These are phyloP conservation scores for Parasitella parasitica DNA, from an alignment of 371 early-diverging fungal genomes.

Conservation along the genomic window DNA sequence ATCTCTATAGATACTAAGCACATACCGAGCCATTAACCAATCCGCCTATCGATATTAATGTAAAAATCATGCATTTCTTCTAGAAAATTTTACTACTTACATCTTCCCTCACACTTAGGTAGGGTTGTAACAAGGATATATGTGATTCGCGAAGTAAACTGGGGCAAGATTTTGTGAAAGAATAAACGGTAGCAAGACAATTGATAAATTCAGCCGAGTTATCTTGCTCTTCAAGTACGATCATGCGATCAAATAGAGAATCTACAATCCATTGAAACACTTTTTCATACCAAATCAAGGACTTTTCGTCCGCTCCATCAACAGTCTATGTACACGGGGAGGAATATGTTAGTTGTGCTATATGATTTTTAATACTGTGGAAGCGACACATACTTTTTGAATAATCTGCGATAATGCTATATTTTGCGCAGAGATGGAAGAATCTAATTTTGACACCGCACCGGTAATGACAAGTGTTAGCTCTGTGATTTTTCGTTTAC, in stretches of 20 bases:
- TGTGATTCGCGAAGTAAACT: slow-evolving; percentile 41
- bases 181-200: slow-evolving; percentile 40
- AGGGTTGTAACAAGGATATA: slow-evolving; percentile 50
- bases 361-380: too few relatives aligned
- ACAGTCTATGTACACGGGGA: slow-evolving; percentile 36
- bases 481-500: slow-evolving; percentile 42
- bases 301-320: slow-evolving; percentile 34
- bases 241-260: slow-evolving; percentile 64
- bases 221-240: slow-evolving; percentile 54
- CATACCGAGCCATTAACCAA: slow-evolving; percentile 51
- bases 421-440: slow-evolving; percentile 14
- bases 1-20: slow-evolving; percentile 57
- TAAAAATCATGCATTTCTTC: not conserved
- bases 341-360: not conserved
- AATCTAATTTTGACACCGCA: slow-evolving; percentile 41
- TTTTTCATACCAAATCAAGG: slow-evolving; percentile 33
- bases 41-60: slow-evolving; percentile 35
- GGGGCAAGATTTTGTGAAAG: slow-evolving; percentile 48
- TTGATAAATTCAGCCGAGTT: slow-evolving; percentile 30
- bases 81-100: slow-evolving; percentile 19
- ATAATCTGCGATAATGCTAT: slow-evolving; percentile 31
- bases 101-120: slow-evolving; percentile 35
- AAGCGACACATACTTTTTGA: slow-evolving; percentile 42
- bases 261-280: slow-evolving; percentile 67
- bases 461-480: slow-evolving; percentile 48